A percentile compares a stretch with the other conserved stretches of the same genome.
Conservation (phyloP, 257 asterid genomes). For the Penstemon barbatus region DNA sequence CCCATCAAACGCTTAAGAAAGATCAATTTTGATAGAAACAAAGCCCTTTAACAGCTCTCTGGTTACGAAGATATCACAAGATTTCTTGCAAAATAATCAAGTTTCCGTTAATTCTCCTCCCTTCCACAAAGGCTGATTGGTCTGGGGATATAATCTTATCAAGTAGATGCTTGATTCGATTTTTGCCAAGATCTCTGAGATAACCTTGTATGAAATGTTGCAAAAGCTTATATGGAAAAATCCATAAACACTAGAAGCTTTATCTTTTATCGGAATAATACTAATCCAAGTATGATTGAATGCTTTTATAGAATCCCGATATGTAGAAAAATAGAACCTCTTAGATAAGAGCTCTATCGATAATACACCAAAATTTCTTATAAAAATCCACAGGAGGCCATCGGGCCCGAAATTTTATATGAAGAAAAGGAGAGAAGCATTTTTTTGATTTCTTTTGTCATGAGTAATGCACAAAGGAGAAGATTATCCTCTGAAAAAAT, state of each 20-base stretch:
- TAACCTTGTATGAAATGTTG: neutral
- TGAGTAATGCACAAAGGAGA: neutral
- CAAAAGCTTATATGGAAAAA: neutral
- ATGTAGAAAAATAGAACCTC: neutral
- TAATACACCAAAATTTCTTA: too few relatives aligned
- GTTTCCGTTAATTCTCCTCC: neutral
- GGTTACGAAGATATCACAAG: neutral
- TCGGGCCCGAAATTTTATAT: neutral
- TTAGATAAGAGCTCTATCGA: too few relatives aligned
- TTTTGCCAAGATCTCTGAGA: neutral
- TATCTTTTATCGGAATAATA: neutral
- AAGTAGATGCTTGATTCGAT: neutral
- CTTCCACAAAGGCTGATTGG: neutral
- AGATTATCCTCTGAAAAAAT: neutral
- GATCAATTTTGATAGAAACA: neutral
- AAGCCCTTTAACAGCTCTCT: neutral
- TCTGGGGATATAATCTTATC: neutral
- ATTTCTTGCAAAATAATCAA: neutral
- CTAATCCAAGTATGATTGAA: neutral
- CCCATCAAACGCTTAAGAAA: neutral
- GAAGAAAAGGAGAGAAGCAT: neutral
- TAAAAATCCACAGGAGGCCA: too few relatives aligned
- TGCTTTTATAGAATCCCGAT: neutral
- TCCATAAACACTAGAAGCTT: neutral
- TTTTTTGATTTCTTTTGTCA: neutral